Base-by-base conservation (phyloP, 2,329 filamentous ascomycete species). In the Cladobotryum mycophilum region DNA sequence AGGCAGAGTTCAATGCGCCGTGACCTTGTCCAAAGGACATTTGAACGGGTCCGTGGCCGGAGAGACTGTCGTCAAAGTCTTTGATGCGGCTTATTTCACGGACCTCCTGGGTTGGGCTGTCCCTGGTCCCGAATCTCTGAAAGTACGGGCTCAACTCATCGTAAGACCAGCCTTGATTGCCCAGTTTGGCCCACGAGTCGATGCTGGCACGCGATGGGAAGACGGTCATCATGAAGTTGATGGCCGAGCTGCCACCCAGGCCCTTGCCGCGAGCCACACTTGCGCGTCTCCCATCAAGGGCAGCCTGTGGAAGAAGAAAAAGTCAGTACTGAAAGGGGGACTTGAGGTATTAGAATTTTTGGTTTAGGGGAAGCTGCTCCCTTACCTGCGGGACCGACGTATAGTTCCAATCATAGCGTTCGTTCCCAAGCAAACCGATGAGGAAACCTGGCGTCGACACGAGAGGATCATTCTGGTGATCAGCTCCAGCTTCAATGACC, bases 1-100 rank as follows among this genome's bases (percentile, higher is more conserved):
- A 73, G 1, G 65, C 66, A 35, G 63, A 56, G 49, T 70, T 67
- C 42, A 60, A 58, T 6, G 56, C 37, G 12, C 57, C 53, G 45
- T 67, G 67, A 17, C 62, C 63, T 41, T 68, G 65, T 41, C 64
- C 61, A 50, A 64, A 70, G 2, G 67, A 70, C 18, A 70, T 57
- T 4, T 69, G 63, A 6, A 73, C 36, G 1, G 70, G 70, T 0
- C 70, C 70, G 34, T 66, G 57, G 13, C 63, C 63, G 4, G 56
- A 55, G 1, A 64, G 41, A 8, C 54, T 58, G 15, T 67, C 65
- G 38, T 69, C 63, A 45, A 67, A 61, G 45, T 66, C 66, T 2
- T 54, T 58, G 35, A 68, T 53, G 9, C 62, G 60, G 41, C 63
- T 56, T 6, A 59, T 45, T 4, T 68, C 61, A 15, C 53, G 57